These are phyloP conservation scores for Isoetes taiwanensis DNA, from an alignment of 75 land plant species.

Conservation along the genomic window DNA sequence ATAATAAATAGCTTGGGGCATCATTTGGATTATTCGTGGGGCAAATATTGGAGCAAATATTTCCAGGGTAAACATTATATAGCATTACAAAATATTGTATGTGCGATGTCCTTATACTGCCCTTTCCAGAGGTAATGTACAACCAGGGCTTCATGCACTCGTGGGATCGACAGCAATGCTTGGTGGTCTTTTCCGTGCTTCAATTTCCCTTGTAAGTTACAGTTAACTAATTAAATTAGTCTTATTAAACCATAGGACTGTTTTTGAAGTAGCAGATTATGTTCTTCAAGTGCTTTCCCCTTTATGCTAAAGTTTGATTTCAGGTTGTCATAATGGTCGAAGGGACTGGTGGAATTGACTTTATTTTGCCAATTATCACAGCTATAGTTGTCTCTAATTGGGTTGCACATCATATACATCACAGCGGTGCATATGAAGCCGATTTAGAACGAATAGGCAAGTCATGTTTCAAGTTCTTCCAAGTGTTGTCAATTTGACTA, in stretches of 20 bases:
- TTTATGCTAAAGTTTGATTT: background rate
- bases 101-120: background rate
- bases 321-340: conserved; percentile 43
- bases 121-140: conserved; percentile 24
- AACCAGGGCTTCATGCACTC: conserved; percentile 37
- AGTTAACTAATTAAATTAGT: background rate
- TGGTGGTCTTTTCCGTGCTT: conserved; percentile 33
- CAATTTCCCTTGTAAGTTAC: conserved; percentile 28
- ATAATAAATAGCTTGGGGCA: conserved; percentile 24
- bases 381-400: conserved; percentile 35
- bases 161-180: conserved; percentile 37
- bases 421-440: conserved; percentile 32
- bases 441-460: conserved; percentile 28
- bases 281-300: background rate
- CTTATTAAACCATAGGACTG: background rate
- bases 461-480: background rate
- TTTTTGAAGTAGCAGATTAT: background rate
- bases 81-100: background rate
- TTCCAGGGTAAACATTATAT: conserved; percentile 15
- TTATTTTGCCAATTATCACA: conserved; percentile 29
- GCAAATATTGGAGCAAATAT: conserved; percentile 13
- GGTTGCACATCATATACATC: conserved; percentile 38
- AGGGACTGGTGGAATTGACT: conserved; percentile 38
- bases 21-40: conserved; percentile 36
- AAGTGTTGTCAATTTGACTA: background rate